Evolutionary conservation across 2,329 filamentous ascomycete genomes (phyloP).

Genomic region (Trichoderma polysporum): DNA sequence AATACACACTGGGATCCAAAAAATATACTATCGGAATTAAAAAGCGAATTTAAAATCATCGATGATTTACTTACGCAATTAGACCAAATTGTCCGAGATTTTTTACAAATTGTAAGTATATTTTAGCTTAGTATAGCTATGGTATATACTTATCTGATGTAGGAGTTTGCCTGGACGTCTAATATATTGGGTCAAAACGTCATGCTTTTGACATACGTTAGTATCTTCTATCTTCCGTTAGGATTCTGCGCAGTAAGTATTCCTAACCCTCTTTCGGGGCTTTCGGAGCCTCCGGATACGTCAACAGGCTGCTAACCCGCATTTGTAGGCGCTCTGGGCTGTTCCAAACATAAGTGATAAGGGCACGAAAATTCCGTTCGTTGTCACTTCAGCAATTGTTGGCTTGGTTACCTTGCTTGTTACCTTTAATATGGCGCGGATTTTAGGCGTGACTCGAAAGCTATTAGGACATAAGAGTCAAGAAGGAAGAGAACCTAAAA

Average conservation of each 20-base stretch:
- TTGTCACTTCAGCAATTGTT: not conserved
- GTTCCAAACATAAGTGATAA: not conserved
- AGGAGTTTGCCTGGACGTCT: not conserved
- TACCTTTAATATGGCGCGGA: not conserved
- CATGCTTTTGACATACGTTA: constrained; percentile 40
- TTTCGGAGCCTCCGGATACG: rapidly evolving
- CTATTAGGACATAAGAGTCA: no score
- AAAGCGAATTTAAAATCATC: not conserved
- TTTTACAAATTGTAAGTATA: not conserved
- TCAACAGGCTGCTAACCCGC: not conserved
- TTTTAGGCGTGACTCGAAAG: no score
- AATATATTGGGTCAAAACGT: constrained; percentile 35
- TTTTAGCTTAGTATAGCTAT: no score
- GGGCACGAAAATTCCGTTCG: not conserved
- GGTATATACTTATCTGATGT: not conserved
- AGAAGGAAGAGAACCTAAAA: no score
- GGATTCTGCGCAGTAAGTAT: constrained; percentile 30
- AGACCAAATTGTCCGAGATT: not conserved
- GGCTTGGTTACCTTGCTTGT: not conserved
- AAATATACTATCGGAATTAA: not conserved
- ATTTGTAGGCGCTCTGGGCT: not conserved
- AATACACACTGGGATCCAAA: not conserved
- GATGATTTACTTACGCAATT: not conserved
- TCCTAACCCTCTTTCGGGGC: no score
- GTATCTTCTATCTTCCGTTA: constrained; percentile 41